Conservation (phyloP, 2,329 filamentous ascomycete species). For the Aspergillus caelatus region DNA sequence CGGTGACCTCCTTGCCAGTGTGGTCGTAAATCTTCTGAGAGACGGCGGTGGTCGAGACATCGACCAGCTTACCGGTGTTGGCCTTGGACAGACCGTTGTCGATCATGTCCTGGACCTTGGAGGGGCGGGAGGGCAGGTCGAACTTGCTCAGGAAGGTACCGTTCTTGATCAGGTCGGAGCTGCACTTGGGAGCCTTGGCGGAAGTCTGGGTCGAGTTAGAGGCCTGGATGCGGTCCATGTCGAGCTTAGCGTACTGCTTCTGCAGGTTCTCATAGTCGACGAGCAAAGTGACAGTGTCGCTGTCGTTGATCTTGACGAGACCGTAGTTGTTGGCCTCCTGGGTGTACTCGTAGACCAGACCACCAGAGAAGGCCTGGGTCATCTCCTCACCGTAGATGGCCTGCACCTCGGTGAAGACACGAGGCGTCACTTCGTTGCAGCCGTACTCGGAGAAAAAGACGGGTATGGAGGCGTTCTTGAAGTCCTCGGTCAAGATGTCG, state of each 20-base stretch:
- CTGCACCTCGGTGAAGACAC: conserved; percentile 63
- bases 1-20: conserved; percentile 61
- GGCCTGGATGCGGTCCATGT: conserved; percentile 69
- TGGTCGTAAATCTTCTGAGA: conserved; percentile 59
- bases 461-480: conserved; percentile 60
- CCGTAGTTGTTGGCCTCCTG: conserved; percentile 53
- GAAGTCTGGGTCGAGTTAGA: conserved; percentile 60
- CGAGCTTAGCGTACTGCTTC: conserved; percentile 72
- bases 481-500: conserved; percentile 60
- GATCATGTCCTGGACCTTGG: conserved; percentile 72
- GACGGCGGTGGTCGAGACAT: conserved; percentile 60
- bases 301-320: conserved; percentile 64
- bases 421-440: conserved; percentile 62
- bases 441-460: conserved; percentile 71
- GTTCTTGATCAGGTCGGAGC: conserved; percentile 65
- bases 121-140: conserved; percentile 69
- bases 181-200: conserved; percentile 66
- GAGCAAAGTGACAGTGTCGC: conserved; percentile 61
- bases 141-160: conserved; percentile 75
- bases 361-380: conserved; percentile 61
- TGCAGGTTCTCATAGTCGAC: conserved; percentile 74
- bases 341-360: conserved; percentile 56
- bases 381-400: conserved; percentile 64
- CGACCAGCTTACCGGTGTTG: conserved; percentile 65
- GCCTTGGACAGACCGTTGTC: conserved; percentile 71